Percentiles rank a stretch among this genome's conserved stretches.
These are phyloP conservation scores for Thielaviopsis musarum DNA, from an alignment of 2,329 filamentous ascomycete genomes.

Conservation along the genomic window DNA sequence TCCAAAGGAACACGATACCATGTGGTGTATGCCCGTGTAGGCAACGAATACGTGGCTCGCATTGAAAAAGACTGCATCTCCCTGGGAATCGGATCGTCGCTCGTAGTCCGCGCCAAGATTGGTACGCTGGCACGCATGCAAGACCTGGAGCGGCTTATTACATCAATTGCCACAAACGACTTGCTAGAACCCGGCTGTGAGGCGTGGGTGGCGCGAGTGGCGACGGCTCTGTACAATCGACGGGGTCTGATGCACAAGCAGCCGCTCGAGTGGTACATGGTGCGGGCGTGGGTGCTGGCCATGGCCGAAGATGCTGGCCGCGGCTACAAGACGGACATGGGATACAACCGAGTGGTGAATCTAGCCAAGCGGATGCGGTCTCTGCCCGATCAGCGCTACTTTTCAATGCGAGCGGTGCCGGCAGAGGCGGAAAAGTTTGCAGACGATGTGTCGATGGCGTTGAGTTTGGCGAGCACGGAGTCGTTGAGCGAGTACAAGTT, in stretches of 20 bases:
- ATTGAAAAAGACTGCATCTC: conserved; percentile 10
- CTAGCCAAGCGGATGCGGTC: conserved; percentile 8
- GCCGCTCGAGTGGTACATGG: conserved; percentile 7
- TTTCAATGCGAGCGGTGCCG: conserved; percentile 3
- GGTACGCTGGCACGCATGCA: conserved; percentile 6
- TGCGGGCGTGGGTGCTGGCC: conserved; percentile 7
- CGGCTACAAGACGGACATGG: conserved; percentile 5
- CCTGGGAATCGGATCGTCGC: conserved; percentile 7
- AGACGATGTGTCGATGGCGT: conserved; percentile 7
- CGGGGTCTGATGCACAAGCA: conserved; percentile 1
- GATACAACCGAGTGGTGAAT: conserved; percentile 9
- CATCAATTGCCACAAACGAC: conserved; percentile 1
- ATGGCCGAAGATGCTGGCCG: conserved; percentile 5
- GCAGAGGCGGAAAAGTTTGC: conserved; percentile 5
- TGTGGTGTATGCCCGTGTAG: conserved; percentile 1
- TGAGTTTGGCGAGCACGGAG: conserved; percentile 4
- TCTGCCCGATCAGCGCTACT: conserved; percentile 7
- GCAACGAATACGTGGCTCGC: conserved; percentile 3
- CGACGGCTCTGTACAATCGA: conserved; percentile 4
- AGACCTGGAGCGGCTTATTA: conserved; percentile 10
- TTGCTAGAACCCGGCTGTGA: conserved; percentile 8
- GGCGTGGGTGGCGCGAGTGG: conserved; percentile 9
- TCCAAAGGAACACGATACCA: conserved; percentile 11
- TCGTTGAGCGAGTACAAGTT: not conserved
- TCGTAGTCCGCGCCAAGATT: conserved; percentile 8